Evolutionary conservation across 345 rosid species (phyloP), one percentile per base, ranked within the genome.

Genomic region (Linum tenue): DNA sequence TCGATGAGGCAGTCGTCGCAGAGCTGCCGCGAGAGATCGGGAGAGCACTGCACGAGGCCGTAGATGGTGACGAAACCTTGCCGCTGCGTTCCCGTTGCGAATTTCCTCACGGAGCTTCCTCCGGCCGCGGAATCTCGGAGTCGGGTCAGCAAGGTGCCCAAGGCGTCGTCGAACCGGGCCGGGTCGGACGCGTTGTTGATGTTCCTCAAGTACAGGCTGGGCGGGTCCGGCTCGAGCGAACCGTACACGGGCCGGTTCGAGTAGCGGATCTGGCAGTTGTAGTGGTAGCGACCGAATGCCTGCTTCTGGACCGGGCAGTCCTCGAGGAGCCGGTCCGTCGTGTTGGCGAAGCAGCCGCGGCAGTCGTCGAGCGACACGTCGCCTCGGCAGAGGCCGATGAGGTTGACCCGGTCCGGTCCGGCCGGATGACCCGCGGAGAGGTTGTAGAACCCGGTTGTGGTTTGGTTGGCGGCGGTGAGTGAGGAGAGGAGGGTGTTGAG

Each of bases 401-500:
- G 50, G 48, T 61, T 38, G 22, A 40, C 64, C 7, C 6, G 15
- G 64, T 61, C 64, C 4, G 64, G 22, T 66, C 63, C 9, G 62
- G 67, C n/a, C 16, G 36, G 67, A 22, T 22, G 31, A 37, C 76
- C 73, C 0, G 40, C n/a, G 0, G 60, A 55, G 55, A 35, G 5
- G 48, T 55, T 60, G 67, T 64, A n/a, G 12, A 68, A 71, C 0
- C 73, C 79, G 11, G 3, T 2, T 8, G 5, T 36, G 48, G 68
- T 65, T 10, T 64, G 37, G 63, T 73, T 71, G 69, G 75, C 69
- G 42, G 82, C 60, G 66, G 37, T 2, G 57, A 85, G 57, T 67
- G 77, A 64, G 66, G 71, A 56, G 59, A 83, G 72, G 63, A 79
- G 77, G 37, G 62, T 62, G 35, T 66, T 66, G 15, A 84, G 85